These are phyloP conservation scores for Protea cynaroides DNA, from an alignment of 164 flowering plant species.

Conservation along the genomic window DNA sequence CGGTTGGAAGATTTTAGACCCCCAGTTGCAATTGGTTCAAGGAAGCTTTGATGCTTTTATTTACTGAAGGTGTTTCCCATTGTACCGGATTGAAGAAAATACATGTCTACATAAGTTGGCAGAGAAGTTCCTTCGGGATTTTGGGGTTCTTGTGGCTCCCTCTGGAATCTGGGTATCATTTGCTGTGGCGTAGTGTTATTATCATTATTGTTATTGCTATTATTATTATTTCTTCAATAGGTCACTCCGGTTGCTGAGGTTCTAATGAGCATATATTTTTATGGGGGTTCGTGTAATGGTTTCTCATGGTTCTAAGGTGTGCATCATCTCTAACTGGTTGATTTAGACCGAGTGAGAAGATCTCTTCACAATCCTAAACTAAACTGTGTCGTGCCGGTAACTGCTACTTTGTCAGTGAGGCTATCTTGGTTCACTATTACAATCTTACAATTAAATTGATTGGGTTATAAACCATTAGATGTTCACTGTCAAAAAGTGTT, in stretches of 20 bases:
- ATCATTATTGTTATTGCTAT: too few relatives aligned
- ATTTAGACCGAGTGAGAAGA: too few relatives aligned
- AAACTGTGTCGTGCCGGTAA: too few relatives aligned
- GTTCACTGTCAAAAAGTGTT: too few relatives aligned
- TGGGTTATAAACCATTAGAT: too few relatives aligned
- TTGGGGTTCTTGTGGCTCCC: conserved; percentile 6
- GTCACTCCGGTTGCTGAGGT: background rate
- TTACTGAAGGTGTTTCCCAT: conserved; percentile 30
- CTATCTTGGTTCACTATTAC: too few relatives aligned
- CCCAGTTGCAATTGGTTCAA: conserved; percentile 36
- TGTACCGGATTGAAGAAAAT: background rate
- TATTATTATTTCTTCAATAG: background rate
- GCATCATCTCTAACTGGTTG: too few relatives aligned
- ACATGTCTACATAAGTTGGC: conserved; percentile 7
- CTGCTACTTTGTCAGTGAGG: too few relatives aligned
- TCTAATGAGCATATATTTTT: background rate
- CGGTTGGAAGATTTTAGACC: conserved; percentile 48
- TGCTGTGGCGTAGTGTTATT: conserved; percentile 17
- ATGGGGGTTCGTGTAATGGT: too few relatives aligned
- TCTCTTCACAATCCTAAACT: too few relatives aligned
- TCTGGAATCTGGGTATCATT: conserved; percentile 5
- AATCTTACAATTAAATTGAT: too few relatives aligned
- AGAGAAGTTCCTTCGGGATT: conserved; percentile 7
- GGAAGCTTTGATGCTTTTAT: conserved; percentile 59
- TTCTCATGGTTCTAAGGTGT: too few relatives aligned